Percentiles rank a stretch among this genome's conserved stretches.
These are phyloP conservation scores for Aegle marmelos DNA, from an alignment of 345 rosid species.

Conservation along the genomic window DNA sequence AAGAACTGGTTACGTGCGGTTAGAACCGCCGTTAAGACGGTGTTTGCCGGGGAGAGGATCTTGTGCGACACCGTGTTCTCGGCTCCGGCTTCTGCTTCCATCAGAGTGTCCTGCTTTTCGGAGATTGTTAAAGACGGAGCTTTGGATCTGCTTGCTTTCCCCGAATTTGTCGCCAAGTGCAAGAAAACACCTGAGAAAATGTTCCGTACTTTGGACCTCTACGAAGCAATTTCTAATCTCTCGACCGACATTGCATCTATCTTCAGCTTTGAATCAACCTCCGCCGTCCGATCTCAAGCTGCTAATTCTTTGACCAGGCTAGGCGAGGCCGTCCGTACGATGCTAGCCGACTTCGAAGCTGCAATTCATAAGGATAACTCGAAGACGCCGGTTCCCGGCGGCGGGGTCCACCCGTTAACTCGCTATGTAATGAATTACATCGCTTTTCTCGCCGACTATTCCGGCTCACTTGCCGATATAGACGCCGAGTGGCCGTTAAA, in stretches of 20 bases:
- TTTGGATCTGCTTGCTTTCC: slow-evolving; percentile 54
- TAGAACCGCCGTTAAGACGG: slow-evolving; percentile 40
- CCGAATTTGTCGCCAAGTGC: slow-evolving; percentile 57
- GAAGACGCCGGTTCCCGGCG: slow-evolving; percentile 50
- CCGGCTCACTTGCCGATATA: slow-evolving; percentile 42
- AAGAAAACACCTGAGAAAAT: slow-evolving; percentile 69
- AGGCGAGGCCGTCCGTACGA: slow-evolving; percentile 39
- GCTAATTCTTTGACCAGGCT: slow-evolving; percentile 45
- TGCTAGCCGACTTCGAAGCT: slow-evolving; percentile 57
- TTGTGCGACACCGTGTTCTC: slow-evolving; percentile 70
- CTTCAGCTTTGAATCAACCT: slow-evolving; percentile 45
- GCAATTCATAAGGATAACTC: slow-evolving; percentile 58
- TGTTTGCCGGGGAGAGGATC: slow-evolving; percentile 67
- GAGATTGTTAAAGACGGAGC: slow-evolving; percentile 58
- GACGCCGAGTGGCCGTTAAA: slow-evolving; percentile 54
- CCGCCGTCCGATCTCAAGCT: slow-evolving; percentile 38
- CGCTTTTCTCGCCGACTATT: slow-evolving; percentile 63
- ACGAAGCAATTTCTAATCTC: slow-evolving; percentile 44
- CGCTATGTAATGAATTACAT: slow-evolving; percentile 84
- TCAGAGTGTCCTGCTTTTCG: slow-evolving; percentile 55
- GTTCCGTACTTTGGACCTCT: slow-evolving; percentile 65
- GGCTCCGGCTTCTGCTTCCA: slow-evolving; percentile 26
- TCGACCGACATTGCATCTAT: slow-evolving; percentile 51
- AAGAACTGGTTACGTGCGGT: slow-evolving; percentile 56
- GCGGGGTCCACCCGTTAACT: slow-evolving; percentile 74